These are phyloP conservation scores for Ruellia speciosa DNA, from an alignment of 305 asterid species.

Conservation along the genomic window DNA sequence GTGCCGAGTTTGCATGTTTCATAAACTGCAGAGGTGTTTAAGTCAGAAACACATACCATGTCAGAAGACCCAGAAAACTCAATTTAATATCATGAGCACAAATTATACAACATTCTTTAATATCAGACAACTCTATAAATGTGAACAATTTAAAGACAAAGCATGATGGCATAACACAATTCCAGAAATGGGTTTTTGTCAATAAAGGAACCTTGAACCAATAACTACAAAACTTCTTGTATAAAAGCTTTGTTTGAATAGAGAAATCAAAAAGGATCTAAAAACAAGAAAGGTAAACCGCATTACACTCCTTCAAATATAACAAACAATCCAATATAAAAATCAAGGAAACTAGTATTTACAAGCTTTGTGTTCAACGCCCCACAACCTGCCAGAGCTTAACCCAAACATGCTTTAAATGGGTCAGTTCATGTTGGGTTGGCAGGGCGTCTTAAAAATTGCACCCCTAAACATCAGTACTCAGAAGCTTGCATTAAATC, in stretches of 20 bases:
- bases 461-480: no score
- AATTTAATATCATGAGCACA: conserved; percentile 13
- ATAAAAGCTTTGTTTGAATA: background rate
- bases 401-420: no score
- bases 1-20: conserved; percentile 96
- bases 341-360: no score
- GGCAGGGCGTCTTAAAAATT: no score
- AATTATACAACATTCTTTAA: conserved; percentile 5
- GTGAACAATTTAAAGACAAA: background rate
- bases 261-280: background rate
- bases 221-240: no score
- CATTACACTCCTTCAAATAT: no score
- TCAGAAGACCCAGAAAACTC: conserved; percentile 14
- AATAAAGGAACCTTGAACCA: background rate
- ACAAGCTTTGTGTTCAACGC: no score
- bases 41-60: conserved; percentile 19
- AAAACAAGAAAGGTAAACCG: no score
- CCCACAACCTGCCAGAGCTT: no score
- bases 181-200: background rate
- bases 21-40: conserved; percentile 43
- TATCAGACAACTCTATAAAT: conserved; percentile 9
- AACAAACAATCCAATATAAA: no score
- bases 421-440: no score
- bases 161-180: background rate
- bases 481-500: no score